Percentiles rank a stretch among this genome's conserved stretches.
Evolutionary conservation across 352 stramenopile species (phyloP).

Genomic region (Discostella stelligera): DNA sequence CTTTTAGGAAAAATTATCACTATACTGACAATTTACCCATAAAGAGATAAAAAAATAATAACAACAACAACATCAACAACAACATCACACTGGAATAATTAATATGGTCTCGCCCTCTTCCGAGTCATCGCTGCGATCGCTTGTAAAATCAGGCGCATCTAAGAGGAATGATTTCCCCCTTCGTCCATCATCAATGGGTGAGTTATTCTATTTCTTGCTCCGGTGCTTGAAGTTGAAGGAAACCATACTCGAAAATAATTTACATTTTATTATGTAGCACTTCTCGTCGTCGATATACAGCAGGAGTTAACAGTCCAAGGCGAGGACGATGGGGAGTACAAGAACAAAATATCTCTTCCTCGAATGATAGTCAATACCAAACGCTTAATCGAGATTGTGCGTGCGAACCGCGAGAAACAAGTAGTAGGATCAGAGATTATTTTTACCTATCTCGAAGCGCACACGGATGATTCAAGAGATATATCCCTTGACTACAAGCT

Average conservation of each 20-base stretch:
- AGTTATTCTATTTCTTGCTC: slow-evolving; percentile 4
- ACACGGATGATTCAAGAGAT: slow-evolving; percentile 85
- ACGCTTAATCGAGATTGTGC: slow-evolving; percentile 43
- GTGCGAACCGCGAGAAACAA: slow-evolving; percentile 38
- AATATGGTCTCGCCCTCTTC: too few relatives aligned
- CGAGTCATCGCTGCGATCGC: slow-evolving; percentile 28
- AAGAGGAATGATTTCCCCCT: slow-evolving; percentile 60
- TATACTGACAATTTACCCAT: too few relatives aligned
- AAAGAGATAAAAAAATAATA: too few relatives aligned
- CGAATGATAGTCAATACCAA: slow-evolving; percentile 56
- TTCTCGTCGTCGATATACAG: slow-evolving; percentile 76
- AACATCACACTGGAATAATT: too few relatives aligned
- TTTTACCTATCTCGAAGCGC: slow-evolving; percentile 88
- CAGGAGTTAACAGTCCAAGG: slow-evolving; percentile 47
- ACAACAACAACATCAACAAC: too few relatives aligned
- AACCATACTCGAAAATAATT: slow-evolving; percentile 1
- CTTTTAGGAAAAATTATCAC: too few relatives aligned
- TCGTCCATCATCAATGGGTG: slow-evolving; percentile 32
- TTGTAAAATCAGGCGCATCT: slow-evolving; percentile 47
- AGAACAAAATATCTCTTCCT: slow-evolving; percentile 42
- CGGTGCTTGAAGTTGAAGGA: background rate
- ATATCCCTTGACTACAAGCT: slow-evolving; percentile 87
- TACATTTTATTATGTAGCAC: slow-evolving; percentile 12
- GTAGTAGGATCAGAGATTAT: slow-evolving; percentile 64
- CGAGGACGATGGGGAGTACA: slow-evolving; percentile 27